phyloP scores from a whole-genome alignment of 148 eudicot species.

The Rhododendron ferrugineum region DNA sequence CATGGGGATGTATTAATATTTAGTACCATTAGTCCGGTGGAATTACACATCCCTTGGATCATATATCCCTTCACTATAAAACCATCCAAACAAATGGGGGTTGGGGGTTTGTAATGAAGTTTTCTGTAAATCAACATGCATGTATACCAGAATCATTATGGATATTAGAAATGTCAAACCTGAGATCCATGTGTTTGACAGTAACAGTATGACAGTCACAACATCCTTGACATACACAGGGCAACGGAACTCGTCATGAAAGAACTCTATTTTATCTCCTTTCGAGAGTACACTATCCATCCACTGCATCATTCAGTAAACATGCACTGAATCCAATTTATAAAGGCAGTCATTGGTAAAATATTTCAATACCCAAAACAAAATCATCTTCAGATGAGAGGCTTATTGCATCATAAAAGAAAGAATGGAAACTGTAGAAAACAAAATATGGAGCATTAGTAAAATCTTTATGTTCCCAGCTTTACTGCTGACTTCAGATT shows the following conservation, averaged over 20 bases:
- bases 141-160: background rate
- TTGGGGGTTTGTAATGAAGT: background rate
- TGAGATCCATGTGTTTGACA: conserved; percentile 62
- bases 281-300: conserved; percentile 66
- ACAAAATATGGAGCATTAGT: background rate
- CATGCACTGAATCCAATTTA: background rate
- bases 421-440: background rate
- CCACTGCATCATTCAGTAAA: conserved; percentile 52
- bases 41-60: background rate
- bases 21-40: background rate
- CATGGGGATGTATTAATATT: background rate
- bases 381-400: conserved; percentile 1
- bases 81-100: background rate
- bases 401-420: background rate
- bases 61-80: background rate
- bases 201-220: conserved; percentile 41
- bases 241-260: conserved; percentile 84
- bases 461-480: background rate
- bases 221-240: conserved; percentile 86
- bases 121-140: background rate
- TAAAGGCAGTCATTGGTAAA: background rate
- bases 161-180: conserved; percentile 35
- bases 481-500: background rate
- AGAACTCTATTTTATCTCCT: conserved; percentile 61
- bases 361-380: background rate